Conservation (phyloP, 768 basidiomycete species). For the Lyophyllum semitale region DNA sequence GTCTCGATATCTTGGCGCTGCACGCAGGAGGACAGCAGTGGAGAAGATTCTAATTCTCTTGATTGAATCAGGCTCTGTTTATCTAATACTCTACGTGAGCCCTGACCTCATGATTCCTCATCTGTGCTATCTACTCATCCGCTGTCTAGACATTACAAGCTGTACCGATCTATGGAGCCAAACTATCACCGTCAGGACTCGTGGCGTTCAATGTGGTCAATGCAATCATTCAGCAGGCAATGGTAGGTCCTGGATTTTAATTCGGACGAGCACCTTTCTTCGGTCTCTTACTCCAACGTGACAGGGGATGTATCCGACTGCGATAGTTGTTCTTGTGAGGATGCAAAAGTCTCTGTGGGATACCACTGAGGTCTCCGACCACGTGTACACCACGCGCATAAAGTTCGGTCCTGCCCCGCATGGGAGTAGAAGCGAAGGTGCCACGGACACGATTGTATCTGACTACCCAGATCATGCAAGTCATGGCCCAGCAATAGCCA, state of each 20-base stretch:
- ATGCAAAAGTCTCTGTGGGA: slow-evolving; percentile 30
- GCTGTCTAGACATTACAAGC: slow-evolving; percentile 27
- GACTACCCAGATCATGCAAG: neutral
- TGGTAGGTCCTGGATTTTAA: neutral
- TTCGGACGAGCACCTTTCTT: neutral
- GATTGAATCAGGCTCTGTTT: slow-evolving; percentile 30
- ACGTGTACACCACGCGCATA: neutral
- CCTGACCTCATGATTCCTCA: neutral
- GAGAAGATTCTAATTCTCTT: slow-evolving; percentile 28
- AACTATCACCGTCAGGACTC: slow-evolving; percentile 20
- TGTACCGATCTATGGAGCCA: slow-evolving; percentile 28
- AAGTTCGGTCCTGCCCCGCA: neutral
- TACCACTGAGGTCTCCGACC: slow-evolving; percentile 18
- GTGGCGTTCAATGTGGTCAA: slow-evolving; percentile 28
- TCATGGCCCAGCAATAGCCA: neutral
- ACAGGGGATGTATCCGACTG: slow-evolving; percentile 31
- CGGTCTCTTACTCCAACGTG: neutral
- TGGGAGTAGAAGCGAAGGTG: neutral
- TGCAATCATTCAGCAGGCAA: slow-evolving; percentile 26
- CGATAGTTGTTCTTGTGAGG: slow-evolving; percentile 29
- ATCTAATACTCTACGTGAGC: slow-evolving; percentile 28
- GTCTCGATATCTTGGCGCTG: slow-evolving; percentile 23
- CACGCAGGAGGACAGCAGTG: slow-evolving; percentile 25
- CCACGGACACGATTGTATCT: neutral
- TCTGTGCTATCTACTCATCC: neutral